These are phyloP conservation scores for Volvox reticuliferus DNA, from an alignment of 139 green algal species.

Conservation along the genomic window DNA sequence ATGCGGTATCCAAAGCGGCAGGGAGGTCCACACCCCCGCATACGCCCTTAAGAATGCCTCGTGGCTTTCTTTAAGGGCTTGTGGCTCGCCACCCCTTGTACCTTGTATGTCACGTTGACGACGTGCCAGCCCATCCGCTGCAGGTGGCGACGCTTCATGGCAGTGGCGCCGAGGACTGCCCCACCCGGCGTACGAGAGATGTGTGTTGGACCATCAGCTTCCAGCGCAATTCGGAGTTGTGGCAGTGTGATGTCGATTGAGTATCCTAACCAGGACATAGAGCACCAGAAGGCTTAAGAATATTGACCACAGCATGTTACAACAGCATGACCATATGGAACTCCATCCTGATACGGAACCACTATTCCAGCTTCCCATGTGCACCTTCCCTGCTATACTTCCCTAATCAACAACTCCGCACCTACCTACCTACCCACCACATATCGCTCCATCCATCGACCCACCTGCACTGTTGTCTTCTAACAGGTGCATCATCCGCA, in stretches of 20 bases:
- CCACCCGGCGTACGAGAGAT: conserved; percentile 52
- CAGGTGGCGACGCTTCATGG: conserved; percentile 73
- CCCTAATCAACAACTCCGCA: no score
- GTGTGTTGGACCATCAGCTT: conserved; percentile 76
- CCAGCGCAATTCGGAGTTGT: conserved; percentile 58
- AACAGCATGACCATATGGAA: no score
- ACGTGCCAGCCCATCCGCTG: conserved; percentile 65
- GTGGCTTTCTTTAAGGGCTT: no score
- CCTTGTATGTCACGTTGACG: conserved; percentile 53
- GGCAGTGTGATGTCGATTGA: conserved; percentile 65
- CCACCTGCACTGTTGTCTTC: conserved; percentile 64
- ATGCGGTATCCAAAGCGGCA: no score
- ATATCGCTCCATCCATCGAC: neutral
- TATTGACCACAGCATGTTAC: neutral
- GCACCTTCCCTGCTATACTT: no score
- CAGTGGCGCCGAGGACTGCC: conserved; percentile 58
- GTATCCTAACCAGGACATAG: conserved; percentile 56
- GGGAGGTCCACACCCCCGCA: no score
- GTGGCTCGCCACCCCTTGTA: neutral
- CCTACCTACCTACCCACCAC: no score
- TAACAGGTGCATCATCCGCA: conserved; percentile 58
- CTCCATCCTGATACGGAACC: no score
- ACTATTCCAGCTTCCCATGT: no score
- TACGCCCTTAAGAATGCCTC: no score
- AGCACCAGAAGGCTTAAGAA: no score